Evolutionary conservation across 805 yeast species (phyloP), one percentile per base, ranked within the genome.

Genomic region (Starmerella sirachaensis): DNA sequence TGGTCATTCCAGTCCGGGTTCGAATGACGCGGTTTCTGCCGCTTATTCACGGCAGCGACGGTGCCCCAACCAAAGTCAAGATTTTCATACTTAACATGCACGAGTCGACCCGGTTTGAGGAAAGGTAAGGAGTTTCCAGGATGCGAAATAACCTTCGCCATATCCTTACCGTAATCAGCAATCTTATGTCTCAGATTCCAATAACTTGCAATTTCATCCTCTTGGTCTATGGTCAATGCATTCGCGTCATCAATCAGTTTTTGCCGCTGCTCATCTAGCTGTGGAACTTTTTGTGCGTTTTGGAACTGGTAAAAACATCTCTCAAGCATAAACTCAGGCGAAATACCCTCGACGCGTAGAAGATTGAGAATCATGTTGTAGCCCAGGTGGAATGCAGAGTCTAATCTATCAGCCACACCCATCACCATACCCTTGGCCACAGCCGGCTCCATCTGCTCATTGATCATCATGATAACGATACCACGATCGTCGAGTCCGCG

Each of bases 401-500:
- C 97, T 41, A 91, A 69, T 50, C 98, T 69, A 62, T 91, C 99
- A 22, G 98, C 96, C 55, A 85, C 94, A 56, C 99, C 99, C 59
- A 88, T 88, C 17, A 91, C 98, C 99, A 91, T 91, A 1, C 97
- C 96, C 57, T 91, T 91, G 16, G 98, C 98, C 29, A 91, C 95
- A 52, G 86, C 93, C 4, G 99, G 98, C 59, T 91, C 98, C 99
- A 91, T 91, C 55, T 91, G 91, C 58, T 91, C 97, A 58, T 91
- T 97, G 58, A 91, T 85, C 99, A 91, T 91, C 91, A 91, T 82
- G 49, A 91, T 91, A 34, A 91, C 99, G 60, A 91, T 85, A 64
- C 99, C 99, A 59, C 98, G 79, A 59, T 91, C 98, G 69, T 91
- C 99, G 51, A 91, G 71, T 56, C 99, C 99, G 70, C 98, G 82